Base-by-base conservation (phyloP, 768 basidiomycete genomes). In the Collybiopsis confluens region DNA sequence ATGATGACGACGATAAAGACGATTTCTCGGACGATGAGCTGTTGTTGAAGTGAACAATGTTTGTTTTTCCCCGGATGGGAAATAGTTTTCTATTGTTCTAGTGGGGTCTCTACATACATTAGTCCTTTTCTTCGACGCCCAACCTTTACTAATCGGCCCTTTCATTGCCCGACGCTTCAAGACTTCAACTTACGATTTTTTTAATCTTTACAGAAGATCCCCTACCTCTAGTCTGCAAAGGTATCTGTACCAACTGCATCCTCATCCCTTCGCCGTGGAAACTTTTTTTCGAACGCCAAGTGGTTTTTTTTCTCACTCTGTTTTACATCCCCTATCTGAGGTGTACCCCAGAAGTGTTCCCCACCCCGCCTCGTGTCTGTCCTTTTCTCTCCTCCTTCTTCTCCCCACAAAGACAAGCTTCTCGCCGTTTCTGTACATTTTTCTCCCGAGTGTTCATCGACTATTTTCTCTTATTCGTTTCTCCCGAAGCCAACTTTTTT, bases 21-120 rank as follows among this genome's bases (percentile, higher is more conserved):
- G 59, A 61, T 18, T 42, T 33, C 27, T 59, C 58, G 28, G 63
- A 64, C 10, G 64, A 64, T 43, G 63, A 64, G 52, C 33, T 64
- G 38, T 53, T 64, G 54, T 50, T 64, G 43, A 62, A 60, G 52
- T 59, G 20, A 47, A 42, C 16, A 24, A 18, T 16, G 5, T 33
- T n/a, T n/a, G 26, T 28, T 13, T 35, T 45, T 33, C 37, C n/a
- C 24, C 21, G 54, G 48, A 4, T 43, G 41, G 28, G 52, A 45
- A 9, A 58, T 41, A 15, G 54, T 45, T 23, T 52, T 49, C 28
- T 37, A 33, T 44, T 21, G 8, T 36, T 18, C 24, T n/a, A 20
- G 20, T 43, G 18, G 16, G 18, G 20, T 43, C 23, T 21, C 24
- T 9, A 13, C 13, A 28, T 47, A 1, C 18, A 37, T 50, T 24